Base-by-base conservation (phyloP, 331 rosid genomes). In the Arachis monticola region DNA sequence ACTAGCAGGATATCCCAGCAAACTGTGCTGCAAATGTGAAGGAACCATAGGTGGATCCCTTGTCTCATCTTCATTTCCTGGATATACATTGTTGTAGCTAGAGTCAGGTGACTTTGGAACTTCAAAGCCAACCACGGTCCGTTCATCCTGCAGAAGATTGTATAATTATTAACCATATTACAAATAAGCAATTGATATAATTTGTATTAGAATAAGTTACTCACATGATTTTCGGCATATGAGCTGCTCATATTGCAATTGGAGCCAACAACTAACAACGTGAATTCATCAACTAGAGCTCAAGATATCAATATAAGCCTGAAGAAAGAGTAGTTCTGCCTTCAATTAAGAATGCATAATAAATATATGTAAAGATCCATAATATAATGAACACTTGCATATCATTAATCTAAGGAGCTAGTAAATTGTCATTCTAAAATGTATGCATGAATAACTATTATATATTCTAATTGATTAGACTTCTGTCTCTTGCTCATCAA, bases 11-110 rank as follows among this genome's bases (percentile, higher is more conserved):
- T 86, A 78, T 59, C 86, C 64, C 38, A 90, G 85, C 73, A 90
- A 72, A 45, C 87, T 75, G 82, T 87, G 91, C 31, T 90, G 98
- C 80, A 95, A 76, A 87, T 92, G 97, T 51, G 98, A 78, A 12
- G 99, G 99, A 69, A 79, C 88, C 73, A 77, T 30, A 13, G 98
- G 99, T 10, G 99, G 99, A 76, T 95, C 99, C 9, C 84, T 86
- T 3, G 94, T 83, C 69, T 95, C 99, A 1, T 95, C 99, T 53
- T 92, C 94, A 67, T 60, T 86, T 60, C 86, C 88, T 3, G 85
- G 80, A 79, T 84, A 92, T 22, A 13, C 69, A 14, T 86, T 95
- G 77, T 84, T 88, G 83, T 95, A 95, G 68, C 97, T 84, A 46
- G 98, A 85, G 69, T 92, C 98, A 1, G 99, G 97, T 22, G 99